Base-by-base conservation (phyloP, 768 basidiomycete species). In the Boletus vermiculosoides region DNA sequence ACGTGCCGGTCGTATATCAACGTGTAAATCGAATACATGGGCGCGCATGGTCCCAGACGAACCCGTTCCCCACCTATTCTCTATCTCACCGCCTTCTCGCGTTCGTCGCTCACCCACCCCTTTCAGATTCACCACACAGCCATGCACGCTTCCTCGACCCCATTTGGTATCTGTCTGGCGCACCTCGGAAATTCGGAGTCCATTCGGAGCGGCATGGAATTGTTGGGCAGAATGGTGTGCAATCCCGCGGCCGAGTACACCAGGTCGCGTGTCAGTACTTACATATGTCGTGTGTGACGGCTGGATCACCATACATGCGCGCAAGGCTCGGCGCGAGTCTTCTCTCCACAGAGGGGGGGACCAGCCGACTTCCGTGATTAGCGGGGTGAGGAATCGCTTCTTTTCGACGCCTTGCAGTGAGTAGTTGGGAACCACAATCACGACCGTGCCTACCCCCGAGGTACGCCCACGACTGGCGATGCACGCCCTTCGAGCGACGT, bases 141-240 rank as follows among this genome's bases (percentile, higher is more conserved):
- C n/a, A n/a, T n/a, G n/a, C n/a, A n/a, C n/a, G 58, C 60, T 54
- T 67, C 69, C 16, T 68, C 57, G 33, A 60, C 49, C 36, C 64
- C 59, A 7, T 70, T 73, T 33, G 67, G 71, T 25, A 69, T 76
- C 50, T 74, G 75, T 2, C 81, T 80, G 54, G 75, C 76, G 3
- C 80, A 85, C 45, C 60, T 84, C 4, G 81, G 83, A 16, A 77
- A 68, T 55, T 84, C 1, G 85, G 86, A 20, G 42, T 81, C 76
- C 20, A 77, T 89, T 12, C 69, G 86, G 55, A 83, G 78, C 60
- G 85, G 85, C n/a, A 80, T 88, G 78, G 80, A 80, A 65, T 80
- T 80, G 5, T 67, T 87, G 2, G 83, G 86, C 3, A 84, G 84
- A 76, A 76, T n/a, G 28, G 28, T 5, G 5, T 5, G 6, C 6